phyloP scores from a whole-genome alignment of 108 stramenopile genomes.

The Skeletonema costatum region DNA sequence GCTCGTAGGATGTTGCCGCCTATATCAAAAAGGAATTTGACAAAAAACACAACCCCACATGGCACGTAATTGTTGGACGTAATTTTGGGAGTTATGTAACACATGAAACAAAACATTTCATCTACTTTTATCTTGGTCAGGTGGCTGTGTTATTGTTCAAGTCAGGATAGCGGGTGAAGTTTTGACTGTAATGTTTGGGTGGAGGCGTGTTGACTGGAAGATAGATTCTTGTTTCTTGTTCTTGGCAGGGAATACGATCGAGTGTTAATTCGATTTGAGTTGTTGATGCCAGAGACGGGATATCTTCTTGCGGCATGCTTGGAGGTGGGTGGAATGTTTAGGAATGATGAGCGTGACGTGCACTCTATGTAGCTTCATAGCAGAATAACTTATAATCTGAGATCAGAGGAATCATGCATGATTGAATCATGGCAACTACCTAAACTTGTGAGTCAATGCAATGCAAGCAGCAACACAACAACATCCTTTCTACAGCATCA shows the following conservation, averaged over 20 bases:
- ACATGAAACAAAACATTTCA: constrained; percentile 99
- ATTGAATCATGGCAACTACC: background rate
- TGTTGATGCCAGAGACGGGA: background rate
- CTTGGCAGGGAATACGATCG: background rate
- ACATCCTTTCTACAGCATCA: too few species aligned
- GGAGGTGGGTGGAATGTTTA: background rate
- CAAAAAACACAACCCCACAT: constrained; percentile 98
- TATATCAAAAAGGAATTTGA: constrained; percentile 99
- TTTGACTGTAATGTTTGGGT: background rate
- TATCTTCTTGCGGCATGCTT: background rate
- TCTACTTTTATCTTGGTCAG: constrained; percentile 99
- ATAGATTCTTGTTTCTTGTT: background rate
- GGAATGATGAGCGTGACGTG: background rate
- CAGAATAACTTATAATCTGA: background rate
- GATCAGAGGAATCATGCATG: background rate
- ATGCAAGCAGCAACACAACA: too few species aligned
- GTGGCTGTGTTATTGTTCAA: constrained; percentile 99
- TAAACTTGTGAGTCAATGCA: too few species aligned
- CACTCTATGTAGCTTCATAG: background rate
- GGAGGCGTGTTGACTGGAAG: background rate
- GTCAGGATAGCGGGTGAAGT: constrained; percentile 76
- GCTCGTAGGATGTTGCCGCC: constrained; percentile 94
- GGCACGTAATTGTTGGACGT: constrained; percentile 93
- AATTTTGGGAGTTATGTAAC: constrained; percentile 95
- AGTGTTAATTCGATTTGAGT: background rate